Conservation (phyloP, 1,284 basidiomycete genomes). For the Trametes hirsuta region DNA sequence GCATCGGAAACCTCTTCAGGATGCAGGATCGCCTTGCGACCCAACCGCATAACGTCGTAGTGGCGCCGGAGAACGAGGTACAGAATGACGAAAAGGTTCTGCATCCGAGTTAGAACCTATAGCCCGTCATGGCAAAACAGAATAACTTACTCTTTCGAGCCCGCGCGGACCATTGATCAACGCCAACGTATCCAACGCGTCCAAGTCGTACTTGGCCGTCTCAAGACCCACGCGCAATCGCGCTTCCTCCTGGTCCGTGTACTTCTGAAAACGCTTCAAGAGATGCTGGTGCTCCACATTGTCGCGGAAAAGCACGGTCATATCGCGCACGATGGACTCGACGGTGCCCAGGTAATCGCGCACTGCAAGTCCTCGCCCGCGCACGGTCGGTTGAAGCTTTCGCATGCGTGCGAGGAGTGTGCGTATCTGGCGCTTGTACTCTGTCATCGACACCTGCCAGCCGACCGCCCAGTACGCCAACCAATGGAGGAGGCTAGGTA, state of each 20-base stretch:
- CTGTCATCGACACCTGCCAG: constrained; percentile 11
- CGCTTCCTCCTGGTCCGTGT: constrained; percentile 23
- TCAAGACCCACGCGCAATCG: constrained; percentile 30
- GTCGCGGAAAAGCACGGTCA: constrained; percentile 12
- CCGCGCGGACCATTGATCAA: constrained; percentile 28
- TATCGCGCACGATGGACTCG: constrained; percentile 5
- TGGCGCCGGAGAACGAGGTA: constrained; percentile 31
- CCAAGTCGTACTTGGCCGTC: constrained; percentile 29
- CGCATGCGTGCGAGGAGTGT: constrained; percentile 28
- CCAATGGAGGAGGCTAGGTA: constrained; percentile 45
- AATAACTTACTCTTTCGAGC: constrained; percentile 26
- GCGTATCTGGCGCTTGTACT: constrained; percentile 28
- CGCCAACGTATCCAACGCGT: constrained; percentile 29
- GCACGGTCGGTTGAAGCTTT: constrained; percentile 3
- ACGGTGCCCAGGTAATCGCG: constrained; percentile 24
- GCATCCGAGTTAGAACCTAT: background rate
- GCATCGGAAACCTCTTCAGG: constrained; percentile 22
- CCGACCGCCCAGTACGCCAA: constrained; percentile 50
- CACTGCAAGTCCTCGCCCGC: background rate
- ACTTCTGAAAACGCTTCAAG: constrained; percentile 22
- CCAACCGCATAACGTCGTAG: constrained; percentile 26
- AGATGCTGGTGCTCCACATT: background rate
- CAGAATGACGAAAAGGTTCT: constrained; percentile 31
- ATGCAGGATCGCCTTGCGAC: constrained; percentile 21
- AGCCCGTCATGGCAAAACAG: background rate